A percentile compares a stretch with the other conserved stretches of the same genome.
Evolutionary conservation across 176 grass and related monocot species (phyloP).

Genomic region (Thinopyrum elongatum): DNA sequence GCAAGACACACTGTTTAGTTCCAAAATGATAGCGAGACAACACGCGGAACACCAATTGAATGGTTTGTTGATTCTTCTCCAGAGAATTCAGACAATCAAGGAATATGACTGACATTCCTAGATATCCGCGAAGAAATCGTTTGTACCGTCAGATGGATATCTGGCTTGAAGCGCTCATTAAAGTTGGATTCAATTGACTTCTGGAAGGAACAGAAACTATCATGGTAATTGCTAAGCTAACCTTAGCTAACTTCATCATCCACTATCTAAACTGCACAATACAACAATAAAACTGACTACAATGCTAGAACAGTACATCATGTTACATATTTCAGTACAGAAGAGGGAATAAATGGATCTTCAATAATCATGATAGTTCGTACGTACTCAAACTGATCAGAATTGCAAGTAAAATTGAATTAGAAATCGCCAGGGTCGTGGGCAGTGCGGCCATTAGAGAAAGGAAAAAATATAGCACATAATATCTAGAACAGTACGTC

Average conservation of each 20-base stretch:
- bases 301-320: not conserved
- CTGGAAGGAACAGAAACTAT: not conserved
- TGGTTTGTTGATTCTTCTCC: not conserved
- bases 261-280: not conserved
- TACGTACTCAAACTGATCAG: too few relatives aligned
- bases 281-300: not conserved
- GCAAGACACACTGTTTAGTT: too few relatives aligned
- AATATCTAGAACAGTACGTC: not conserved
- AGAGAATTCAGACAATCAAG: constrained; percentile 24
- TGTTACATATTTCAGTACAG: not conserved
- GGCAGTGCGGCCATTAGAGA: too few relatives aligned
- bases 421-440: too few relatives aligned
- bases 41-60: too few relatives aligned
- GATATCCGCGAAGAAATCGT: constrained; percentile 41
- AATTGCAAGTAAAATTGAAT: too few relatives aligned
- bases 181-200: constrained; percentile 30
- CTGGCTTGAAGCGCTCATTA: constrained; percentile 39
- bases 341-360: not conserved
- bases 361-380: too few relatives aligned
- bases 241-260: not conserved
- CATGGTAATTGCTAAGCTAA: not conserved
- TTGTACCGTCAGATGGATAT: constrained; percentile 27
- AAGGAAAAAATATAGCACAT: too few relatives aligned
- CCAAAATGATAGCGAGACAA: too few relatives aligned
- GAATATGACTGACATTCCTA: constrained; percentile 12